Evolutionary conservation across 441 rosid species (phyloP), one percentile per base, ranked within the genome.

Genomic region (Jatropha podagrica): DNA sequence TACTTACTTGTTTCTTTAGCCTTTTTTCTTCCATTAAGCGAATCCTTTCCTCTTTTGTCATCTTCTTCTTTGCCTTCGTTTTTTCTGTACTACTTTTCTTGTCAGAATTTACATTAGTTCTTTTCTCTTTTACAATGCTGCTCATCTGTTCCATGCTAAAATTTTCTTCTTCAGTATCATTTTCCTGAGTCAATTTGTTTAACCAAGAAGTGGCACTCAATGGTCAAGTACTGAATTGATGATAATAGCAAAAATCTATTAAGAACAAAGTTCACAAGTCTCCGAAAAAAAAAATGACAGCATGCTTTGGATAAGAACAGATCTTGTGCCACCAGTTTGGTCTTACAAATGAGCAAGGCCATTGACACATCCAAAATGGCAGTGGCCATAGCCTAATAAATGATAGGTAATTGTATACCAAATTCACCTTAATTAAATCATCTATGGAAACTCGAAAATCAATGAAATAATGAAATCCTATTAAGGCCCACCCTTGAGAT

Each of bases 1-100:
- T 23, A 79, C 80, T 82, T 72, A 83, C 98, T 83, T 92, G 95
- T 86, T 85, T 93, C 87, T 85, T 88, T n/a, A 73, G 85, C 85
- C 89, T 95, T 79, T 89, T 91, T 83, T 91, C 97, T 85, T 92
- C 97, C 85, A 82, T 80, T 20, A 85, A 76, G 74, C 42, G 88
- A 78, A 59, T 68, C 67, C 85, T 88, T 62, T 89, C 97, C 80
- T 87, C 94, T 71, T 87, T 86, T 0, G 86, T 75, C 81, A 82
- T 73, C 85, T 78, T 88, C 74, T 77, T 87, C 84, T 84, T 91
- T 69, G 79, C 81, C 38, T 69, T 71, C 40, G 73, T 85, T 81
- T 84, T 87, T 80, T 75, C 76, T 44, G 66, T 56, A 73, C 55
- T 69, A 76, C 63, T 77, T 78, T 77, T 79, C 76, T 82, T 80